Evolutionary conservation across 2,329 filamentous ascomycete species (phyloP), one percentile per base, ranked within the genome.

Genomic region (Beauveria caledonica): DNA sequence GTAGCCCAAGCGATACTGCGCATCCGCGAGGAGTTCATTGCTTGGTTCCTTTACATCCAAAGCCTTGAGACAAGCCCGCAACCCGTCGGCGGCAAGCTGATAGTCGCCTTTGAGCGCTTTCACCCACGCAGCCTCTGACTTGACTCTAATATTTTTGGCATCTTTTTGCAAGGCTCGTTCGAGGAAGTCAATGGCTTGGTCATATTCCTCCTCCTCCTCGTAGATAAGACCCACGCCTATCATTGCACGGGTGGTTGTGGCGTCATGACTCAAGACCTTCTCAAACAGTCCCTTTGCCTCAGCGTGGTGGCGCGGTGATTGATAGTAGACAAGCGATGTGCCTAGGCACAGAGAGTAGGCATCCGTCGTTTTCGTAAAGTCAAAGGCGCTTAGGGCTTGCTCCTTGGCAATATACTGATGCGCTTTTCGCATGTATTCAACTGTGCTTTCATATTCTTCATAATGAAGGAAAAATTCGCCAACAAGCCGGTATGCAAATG

Each of bases 191-290:
- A 92, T 85, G 0, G 95, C 94, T 67, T 90, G 82, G 51, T 83
- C 79, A 67, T 90, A 97, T 64, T 97, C 89, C 68, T 96, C 88
- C 65, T 96, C 92, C 67, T 97, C 94, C 72, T 97, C 92, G 51
- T 92, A 87, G 45, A 99, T 93, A 25, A 97, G 75, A 1, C 94
- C 95, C 39, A 97, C 85, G 0, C 94, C 94, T 50, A 97, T 89
- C 63, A 99, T 78, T 2, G 92, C 92, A 33, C 86, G 77, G 0
- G 92, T 95, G 0, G 89, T 92, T 3, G 83, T 84, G 2, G 86
- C 81, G 60, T 95, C 91, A 27, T 88, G 84, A 52, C 84, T 78
- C 1, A 99, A 79, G 5, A 97, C 89, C 33, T 83, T 83, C 66
- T 96, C 86, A 66, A 99, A 97, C 0, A 97, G 79, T n/a, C 74